Conservation (phyloP, 2,329 filamentous ascomycete species). For the Aspergillus transmontanensis region DNA sequence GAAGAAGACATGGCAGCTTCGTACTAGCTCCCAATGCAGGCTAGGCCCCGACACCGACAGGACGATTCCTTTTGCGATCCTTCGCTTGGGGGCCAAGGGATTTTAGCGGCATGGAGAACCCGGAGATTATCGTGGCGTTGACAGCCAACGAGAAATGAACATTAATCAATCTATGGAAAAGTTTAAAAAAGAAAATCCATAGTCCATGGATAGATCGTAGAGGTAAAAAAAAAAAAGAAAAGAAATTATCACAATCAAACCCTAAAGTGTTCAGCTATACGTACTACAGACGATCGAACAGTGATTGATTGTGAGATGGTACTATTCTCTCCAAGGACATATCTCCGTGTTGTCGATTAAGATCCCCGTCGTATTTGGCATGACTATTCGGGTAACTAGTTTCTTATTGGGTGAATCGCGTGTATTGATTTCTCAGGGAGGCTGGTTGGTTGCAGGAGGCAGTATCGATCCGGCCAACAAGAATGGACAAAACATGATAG, state of each 20-base stretch:
- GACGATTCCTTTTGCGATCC: slow-evolving; percentile 19
- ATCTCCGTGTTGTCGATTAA: slow-evolving; percentile 3
- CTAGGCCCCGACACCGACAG: slow-evolving; percentile 19
- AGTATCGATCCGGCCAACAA: neutral
- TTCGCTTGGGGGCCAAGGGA: slow-evolving; percentile 23
- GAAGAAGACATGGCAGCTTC: slow-evolving; percentile 16
- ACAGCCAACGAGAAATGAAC: slow-evolving; percentile 15
- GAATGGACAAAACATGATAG: neutral
- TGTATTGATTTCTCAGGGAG: neutral
- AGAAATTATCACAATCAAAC: too few species aligned
- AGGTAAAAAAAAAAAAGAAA: neutral
- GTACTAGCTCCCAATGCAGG: slow-evolving; percentile 10
- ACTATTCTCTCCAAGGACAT: slow-evolving; percentile 13
- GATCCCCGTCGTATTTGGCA: neutral
- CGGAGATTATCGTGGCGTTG: slow-evolving; percentile 30
- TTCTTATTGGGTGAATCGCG: neutral
- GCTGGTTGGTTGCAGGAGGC: neutral
- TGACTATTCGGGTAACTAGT: neutral
- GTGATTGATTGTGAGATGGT: neutral
- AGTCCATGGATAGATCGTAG: too few species aligned
- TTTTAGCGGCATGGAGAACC: slow-evolving; percentile 20
- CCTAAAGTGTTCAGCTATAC: neutral
- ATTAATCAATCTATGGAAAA: slow-evolving; percentile 5
- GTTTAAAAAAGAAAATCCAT: slow-evolving; percentile 1
- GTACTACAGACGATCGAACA: neutral